phyloP scores from a whole-genome alignment of 495 filamentous ascomycete genomes.

The Viridothelium virens region DNA sequence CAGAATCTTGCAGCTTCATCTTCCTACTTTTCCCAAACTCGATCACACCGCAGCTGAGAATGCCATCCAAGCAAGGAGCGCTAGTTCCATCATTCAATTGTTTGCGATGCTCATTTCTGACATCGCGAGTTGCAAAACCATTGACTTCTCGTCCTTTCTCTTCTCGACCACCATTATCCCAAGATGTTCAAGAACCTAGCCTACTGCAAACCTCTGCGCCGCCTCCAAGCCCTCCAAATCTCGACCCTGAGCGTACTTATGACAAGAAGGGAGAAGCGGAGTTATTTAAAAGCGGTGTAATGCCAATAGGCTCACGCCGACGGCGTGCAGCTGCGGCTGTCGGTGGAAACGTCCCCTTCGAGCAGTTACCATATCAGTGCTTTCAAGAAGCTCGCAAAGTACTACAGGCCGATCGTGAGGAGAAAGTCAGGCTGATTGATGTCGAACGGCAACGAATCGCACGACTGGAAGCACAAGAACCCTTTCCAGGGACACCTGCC shows the following conservation, averaged over 20 bases:
- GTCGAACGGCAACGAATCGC: constrained; percentile 45
- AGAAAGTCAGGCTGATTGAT: constrained; percentile 63
- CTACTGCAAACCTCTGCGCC: constrained; percentile 13
- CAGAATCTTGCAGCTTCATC: not conserved
- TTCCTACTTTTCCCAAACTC: not conserved
- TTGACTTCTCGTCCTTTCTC: not conserved
- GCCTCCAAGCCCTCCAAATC: constrained; percentile 15
- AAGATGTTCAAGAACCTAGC: not conserved
- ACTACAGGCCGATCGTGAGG: constrained; percentile 66
- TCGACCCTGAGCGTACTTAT: constrained; percentile 28
- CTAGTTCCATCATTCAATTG: not conserved
- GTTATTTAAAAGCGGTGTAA: constrained; percentile 40
- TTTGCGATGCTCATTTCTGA: not conserved
- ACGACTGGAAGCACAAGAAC: constrained; percentile 50
- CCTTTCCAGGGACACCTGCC: constrained; percentile 26
- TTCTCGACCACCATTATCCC: not conserved
- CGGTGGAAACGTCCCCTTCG: constrained; percentile 72
- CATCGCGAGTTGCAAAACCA: not conserved
- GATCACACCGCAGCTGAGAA: not conserved
- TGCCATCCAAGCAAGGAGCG: not conserved
- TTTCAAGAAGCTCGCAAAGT: constrained; percentile 93
- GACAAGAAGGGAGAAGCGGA: constrained; percentile 26
- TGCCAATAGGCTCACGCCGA: constrained; percentile 71
- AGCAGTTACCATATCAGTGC: constrained; percentile 87
- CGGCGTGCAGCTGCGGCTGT: constrained; percentile 67